Evolutionary conservation across 2,329 filamentous ascomycete genomes (phyloP), one percentile per base, ranked within the genome.

Genomic region (Penicillium sp.): DNA sequence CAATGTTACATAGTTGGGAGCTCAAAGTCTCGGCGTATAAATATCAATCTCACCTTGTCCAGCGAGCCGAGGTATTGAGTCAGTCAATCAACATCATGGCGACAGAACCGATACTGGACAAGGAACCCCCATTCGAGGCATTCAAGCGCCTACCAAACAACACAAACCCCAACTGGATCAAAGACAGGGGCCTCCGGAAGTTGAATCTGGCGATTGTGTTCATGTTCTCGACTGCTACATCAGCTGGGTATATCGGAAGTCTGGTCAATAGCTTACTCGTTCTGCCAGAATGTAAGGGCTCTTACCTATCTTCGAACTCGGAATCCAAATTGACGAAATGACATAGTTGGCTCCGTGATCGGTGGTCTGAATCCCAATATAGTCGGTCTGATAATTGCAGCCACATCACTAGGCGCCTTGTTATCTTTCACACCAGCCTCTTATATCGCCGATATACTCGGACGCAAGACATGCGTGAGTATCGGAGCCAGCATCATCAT

Each of bases 401-500:
- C 54, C 14, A 52, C 50, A 10, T 58, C 56, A 4, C 16, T 58
- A 2, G 56, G 56, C 2, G 54, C 54, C 6, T 51, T 58, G 11
- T n/a, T 55, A 5, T 50, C 56, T 5, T 58, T 57, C n/a, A 49
- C 49, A 7, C 56, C 56, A 10, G 56, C 54, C 4, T 58, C 56
- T 8, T 57, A 58, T 44, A 50, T 57, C 13, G 56, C 72, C 13
- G 75, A 78, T 50, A 75, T 67, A 65, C 65, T 69, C 8, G 75
- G 75, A 0, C 66, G 75, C 12, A 72, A 68, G 3, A 65, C 66
- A 47, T 69, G 72, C n/a, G 72, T 78, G 16, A 72, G 70, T 46
- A 62, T 75, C 29, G 75, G 69, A 6, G 67, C 61, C 9, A 35
- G 50, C 8, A 39, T 62, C 1, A 55, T 59, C n/a, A 61, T 65